These are phyloP conservation scores for Sporormia fimetaria DNA, from an alignment of 495 filamentous ascomycete species.

Conservation along the genomic window DNA sequence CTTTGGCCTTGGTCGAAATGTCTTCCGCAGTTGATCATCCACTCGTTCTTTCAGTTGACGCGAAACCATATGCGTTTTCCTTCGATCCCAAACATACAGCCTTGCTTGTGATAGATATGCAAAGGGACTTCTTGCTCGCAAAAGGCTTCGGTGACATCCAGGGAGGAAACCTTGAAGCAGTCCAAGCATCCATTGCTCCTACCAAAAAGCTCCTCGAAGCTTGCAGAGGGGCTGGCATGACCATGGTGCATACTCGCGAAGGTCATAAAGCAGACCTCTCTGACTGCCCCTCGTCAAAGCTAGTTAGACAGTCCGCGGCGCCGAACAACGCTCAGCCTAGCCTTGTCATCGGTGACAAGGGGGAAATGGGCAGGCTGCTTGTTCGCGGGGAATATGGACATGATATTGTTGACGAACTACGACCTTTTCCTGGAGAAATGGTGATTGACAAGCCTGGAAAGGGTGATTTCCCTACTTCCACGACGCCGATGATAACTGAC, in stretches of 20 bases:
- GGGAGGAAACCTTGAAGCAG: conserved; percentile 35
- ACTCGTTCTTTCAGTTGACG: conserved; percentile 23
- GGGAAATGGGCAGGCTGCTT: conserved; percentile 29
- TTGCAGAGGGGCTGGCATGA: conserved; percentile 42
- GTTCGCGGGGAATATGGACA: conserved; percentile 34
- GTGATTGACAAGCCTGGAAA: conserved; percentile 32
- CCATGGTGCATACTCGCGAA: conserved; percentile 27
- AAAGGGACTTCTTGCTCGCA: conserved; percentile 31
- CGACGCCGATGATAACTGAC: too few species aligned
- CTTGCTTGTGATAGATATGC: conserved; percentile 34
- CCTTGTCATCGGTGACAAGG: conserved; percentile 40
- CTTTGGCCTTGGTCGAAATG: conserved; percentile 11
- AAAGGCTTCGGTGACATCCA: conserved; percentile 33
- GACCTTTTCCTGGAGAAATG: conserved; percentile 28
- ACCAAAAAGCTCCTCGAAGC: conserved; percentile 40
- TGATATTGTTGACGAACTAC: conserved; percentile 29
- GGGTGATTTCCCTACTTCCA: too few species aligned
- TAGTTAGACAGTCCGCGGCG: conserved; percentile 36
- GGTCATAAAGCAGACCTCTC: conserved; percentile 40
- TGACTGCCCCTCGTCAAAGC: conserved; percentile 42
- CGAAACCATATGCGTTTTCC: conserved; percentile 32
- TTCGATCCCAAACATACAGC: conserved; percentile 32
- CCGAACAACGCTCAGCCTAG: conserved; percentile 35
- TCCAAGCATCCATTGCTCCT: conserved; percentile 35
- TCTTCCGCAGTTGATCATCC: conserved; percentile 10